Conservation (phyloP, 805 yeast species). For the Wickerhamomyces sydowiorum region DNA sequence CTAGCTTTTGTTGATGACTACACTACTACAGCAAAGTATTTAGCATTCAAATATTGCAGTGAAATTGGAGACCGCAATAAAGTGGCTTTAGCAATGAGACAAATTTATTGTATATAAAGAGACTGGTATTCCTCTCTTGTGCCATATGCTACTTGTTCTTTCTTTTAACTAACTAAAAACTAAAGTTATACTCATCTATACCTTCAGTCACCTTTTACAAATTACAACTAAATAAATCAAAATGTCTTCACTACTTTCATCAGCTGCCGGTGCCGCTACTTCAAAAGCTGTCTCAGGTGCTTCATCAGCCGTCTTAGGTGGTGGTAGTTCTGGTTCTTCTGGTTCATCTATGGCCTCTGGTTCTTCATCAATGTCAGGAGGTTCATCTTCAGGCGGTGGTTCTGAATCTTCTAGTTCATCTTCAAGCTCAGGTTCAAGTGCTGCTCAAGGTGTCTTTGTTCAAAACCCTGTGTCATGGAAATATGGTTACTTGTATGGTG, state of each 20-base stretch:
- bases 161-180: no score
- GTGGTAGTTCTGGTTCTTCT: not conserved
- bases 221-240: no score
- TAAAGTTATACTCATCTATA: no score
- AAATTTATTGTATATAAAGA: no score
- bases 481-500: conserved; percentile 26
- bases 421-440: conserved; percentile 8
- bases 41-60: no score
- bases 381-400: not conserved
- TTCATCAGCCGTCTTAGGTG: conserved; percentile 3
- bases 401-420: conserved; percentile 9
- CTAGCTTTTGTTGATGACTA: no score
- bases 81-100: no score
- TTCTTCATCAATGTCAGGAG: not conserved
- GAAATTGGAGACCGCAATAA: no score
- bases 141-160: no score
- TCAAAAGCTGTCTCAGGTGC: conserved; percentile 8
- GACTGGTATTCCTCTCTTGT: no score
- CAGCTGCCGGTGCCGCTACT: conserved; percentile 11
- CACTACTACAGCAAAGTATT: no score
- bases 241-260: conserved; percentile 8
- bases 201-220: conserved; percentile 13
- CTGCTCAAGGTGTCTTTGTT: conserved; percentile 19
- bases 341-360: conserved; percentile 3
- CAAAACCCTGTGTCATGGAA: conserved; percentile 31